A percentile compares a stretch with the other conserved stretches of the same genome.
These are phyloP conservation scores for Sphaerulina populicola DNA, from an alignment of 2,329 filamentous ascomycete species.

Conservation along the genomic window DNA sequence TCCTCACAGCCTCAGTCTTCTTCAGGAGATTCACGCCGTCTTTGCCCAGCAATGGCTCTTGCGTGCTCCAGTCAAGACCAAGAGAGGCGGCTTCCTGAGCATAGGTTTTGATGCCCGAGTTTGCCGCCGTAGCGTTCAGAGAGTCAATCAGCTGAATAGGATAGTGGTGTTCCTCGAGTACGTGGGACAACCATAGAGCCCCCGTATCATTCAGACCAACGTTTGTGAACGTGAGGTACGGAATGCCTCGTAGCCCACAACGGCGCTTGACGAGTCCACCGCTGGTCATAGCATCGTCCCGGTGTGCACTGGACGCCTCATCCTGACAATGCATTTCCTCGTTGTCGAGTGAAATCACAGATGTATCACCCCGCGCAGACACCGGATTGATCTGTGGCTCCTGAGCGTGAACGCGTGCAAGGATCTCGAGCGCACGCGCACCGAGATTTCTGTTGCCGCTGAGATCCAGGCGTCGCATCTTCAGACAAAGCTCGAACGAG, in stretches of 20 bases:
- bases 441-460: slow-evolving; percentile 39
- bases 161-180: slow-evolving; percentile 35
- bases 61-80: slow-evolving; percentile 33
- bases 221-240: slow-evolving; percentile 35
- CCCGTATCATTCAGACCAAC: slow-evolving; percentile 33
- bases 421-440: slow-evolving; percentile 38
- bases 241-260: slow-evolving; percentile 35
- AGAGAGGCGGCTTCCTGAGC: slow-evolving; percentile 25
- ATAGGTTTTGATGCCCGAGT: slow-evolving; percentile 28
- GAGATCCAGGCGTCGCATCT: slow-evolving; percentile 41
- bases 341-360: slow-evolving; percentile 23
- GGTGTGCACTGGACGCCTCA: not conserved
- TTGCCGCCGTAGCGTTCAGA: slow-evolving; percentile 29
- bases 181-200: slow-evolving; percentile 37
- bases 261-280: slow-evolving; percentile 19
- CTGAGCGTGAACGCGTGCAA: slow-evolving; percentile 37
- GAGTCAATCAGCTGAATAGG: slow-evolving; percentile 33
- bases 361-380: slow-evolving; percentile 21
- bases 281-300: slow-evolving; percentile 16
- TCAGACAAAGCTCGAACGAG: slow-evolving; percentile 38
- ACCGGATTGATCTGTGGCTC: slow-evolving; percentile 30
- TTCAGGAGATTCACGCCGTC: slow-evolving; percentile 32
- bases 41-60: slow-evolving; percentile 25
- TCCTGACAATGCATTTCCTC: slow-evolving; percentile 6
- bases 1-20: slow-evolving; percentile 28